Percentiles rank a stretch among this genome's conserved stretches.
Evolutionary conservation across 352 stramenopile genomes (phyloP).

Genomic region (Pythium myriotylum): DNA sequence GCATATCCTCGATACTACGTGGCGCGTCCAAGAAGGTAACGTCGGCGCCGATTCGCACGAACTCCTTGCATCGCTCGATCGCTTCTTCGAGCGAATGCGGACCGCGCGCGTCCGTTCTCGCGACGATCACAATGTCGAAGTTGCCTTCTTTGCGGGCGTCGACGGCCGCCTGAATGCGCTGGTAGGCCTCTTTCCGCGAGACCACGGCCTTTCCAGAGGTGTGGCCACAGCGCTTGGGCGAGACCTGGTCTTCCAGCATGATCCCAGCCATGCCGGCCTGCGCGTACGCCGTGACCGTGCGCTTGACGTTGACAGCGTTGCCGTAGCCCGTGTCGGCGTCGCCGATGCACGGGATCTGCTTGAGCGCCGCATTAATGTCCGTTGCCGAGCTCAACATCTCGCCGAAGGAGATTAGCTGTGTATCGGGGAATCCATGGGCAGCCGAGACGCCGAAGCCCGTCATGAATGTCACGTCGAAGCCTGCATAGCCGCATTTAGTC

Average conservation of each 20-base stretch:
- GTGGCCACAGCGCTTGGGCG: constrained; percentile 93
- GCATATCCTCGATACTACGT: constrained; percentile 90
- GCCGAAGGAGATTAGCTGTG: constrained; percentile 69
- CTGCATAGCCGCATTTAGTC: too few relatives aligned
- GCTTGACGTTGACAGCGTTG: constrained; percentile 93
- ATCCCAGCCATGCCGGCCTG: constrained; percentile 91
- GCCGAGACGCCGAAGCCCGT: constrained; percentile 92
- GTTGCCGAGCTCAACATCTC: constrained; percentile 56
- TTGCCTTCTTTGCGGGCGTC: constrained; percentile 86
- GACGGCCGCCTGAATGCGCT: constrained; percentile 86
- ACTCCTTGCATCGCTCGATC: constrained; percentile 91
- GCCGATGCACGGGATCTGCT: constrained; percentile 66
- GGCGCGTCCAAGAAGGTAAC: constrained; percentile 96
- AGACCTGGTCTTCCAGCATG: constrained; percentile 95
- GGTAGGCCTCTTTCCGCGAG: constrained; percentile 82
- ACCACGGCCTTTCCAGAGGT: constrained; percentile 91
- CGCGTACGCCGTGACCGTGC: constrained; percentile 90
- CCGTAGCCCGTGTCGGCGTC: constrained; percentile 93
- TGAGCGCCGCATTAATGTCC: constrained; percentile 48
- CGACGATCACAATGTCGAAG: constrained; percentile 94
- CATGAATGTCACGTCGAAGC: constrained; percentile 92
- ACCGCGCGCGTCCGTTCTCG: constrained; percentile 91
- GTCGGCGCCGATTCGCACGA: constrained; percentile 90
- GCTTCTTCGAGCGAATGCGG: constrained; percentile 92
- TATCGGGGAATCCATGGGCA: constrained; percentile 88